A percentile compares a stretch with the other conserved stretches of the same genome.
Conservation (phyloP, 495 filamentous ascomycete species). For the Hyaloscypha finlandica region DNA sequence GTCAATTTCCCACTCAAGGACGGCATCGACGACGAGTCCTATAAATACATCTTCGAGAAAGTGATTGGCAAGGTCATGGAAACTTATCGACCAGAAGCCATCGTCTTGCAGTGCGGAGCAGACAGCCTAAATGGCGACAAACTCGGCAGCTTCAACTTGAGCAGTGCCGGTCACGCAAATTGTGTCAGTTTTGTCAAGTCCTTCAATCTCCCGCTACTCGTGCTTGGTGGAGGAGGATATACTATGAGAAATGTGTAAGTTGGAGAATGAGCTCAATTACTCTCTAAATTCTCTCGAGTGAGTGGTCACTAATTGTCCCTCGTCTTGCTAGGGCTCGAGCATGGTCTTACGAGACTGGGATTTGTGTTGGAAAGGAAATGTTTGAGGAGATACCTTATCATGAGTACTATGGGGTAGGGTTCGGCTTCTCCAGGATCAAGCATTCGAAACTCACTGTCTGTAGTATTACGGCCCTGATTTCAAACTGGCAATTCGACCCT, state of each 20-base stretch:
- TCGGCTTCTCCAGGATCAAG: no score
- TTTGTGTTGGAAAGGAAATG: slow-evolving; percentile 78
- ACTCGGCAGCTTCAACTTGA: slow-evolving; percentile 95
- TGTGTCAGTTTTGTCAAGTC: slow-evolving; percentile 92
- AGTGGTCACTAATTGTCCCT: neutral
- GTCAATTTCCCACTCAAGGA: slow-evolving; percentile 95
- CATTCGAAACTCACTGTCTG: no score
- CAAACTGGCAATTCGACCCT: slow-evolving; percentile 86
- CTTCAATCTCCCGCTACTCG: slow-evolving; percentile 84
- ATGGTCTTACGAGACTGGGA: slow-evolving; percentile 93
- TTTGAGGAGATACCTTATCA: slow-evolving; percentile 82
- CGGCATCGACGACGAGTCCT: slow-evolving; percentile 86
- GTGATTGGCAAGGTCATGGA: slow-evolving; percentile 91
- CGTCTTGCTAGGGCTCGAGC: slow-evolving; percentile 60
- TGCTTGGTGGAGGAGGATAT: slow-evolving; percentile 92
- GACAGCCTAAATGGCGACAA: slow-evolving; percentile 92
- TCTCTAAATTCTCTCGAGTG: neutral
- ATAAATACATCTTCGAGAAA: slow-evolving; percentile 92
- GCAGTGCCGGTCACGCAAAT: slow-evolving; percentile 94
- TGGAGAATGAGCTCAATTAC: neutral
- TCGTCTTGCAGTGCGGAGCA: slow-evolving; percentile 93
- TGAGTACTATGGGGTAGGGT: slow-evolving; percentile 73
- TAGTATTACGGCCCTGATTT: slow-evolving; percentile 94
- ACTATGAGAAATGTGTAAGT: slow-evolving; percentile 87
- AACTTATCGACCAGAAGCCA: slow-evolving; percentile 89